phyloP scores from a whole-genome alignment of 2,329 filamentous ascomycete species.

The Elsinoe batatas region DNA sequence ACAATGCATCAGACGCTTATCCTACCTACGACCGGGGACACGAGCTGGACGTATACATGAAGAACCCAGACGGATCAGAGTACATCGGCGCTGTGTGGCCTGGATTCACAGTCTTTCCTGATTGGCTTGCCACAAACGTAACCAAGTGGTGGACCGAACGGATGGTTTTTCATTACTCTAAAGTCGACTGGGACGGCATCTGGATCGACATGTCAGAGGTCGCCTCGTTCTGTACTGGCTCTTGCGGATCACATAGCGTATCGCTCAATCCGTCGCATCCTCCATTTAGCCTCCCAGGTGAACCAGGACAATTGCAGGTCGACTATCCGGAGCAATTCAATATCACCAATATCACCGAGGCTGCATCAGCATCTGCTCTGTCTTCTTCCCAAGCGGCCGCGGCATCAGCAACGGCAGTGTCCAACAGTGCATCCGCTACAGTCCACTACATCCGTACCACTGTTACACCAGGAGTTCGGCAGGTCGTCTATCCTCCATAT shows the following conservation, averaged over 20 bases:
- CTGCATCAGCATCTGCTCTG: slow-evolving; percentile 47
- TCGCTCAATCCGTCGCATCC: slow-evolving; percentile 60
- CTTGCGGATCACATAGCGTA: slow-evolving; percentile 57
- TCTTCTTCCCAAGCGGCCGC: slow-evolving; percentile 42
- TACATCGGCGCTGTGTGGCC: slow-evolving; percentile 50
- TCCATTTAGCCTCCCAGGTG: slow-evolving; percentile 54
- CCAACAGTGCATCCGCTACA: slow-evolving; percentile 21
- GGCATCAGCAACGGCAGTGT: slow-evolving; percentile 23
- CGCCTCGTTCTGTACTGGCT: slow-evolving; percentile 58
- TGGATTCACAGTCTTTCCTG: slow-evolving; percentile 53
- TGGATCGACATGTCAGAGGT: slow-evolving; percentile 57
- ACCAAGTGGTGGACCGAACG: slow-evolving; percentile 51
- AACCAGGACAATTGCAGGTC: slow-evolving; percentile 49
- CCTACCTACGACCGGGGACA: slow-evolving; percentile 28
- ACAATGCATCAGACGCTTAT: slow-evolving; percentile 57
- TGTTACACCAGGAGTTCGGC: slow-evolving; percentile 52
- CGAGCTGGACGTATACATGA: slow-evolving; percentile 26
- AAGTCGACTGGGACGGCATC: slow-evolving; percentile 43
- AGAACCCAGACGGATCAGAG: slow-evolving; percentile 27
- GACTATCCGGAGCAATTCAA: slow-evolving; percentile 62
- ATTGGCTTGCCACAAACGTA: slow-evolving; percentile 51
- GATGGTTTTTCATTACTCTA: slow-evolving; percentile 42
- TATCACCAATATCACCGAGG: slow-evolving; percentile 57
- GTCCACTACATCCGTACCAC: slow-evolving; percentile 40
- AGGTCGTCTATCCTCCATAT: slow-evolving; percentile 67